Evolutionary conservation across 2,329 filamentous ascomycete genomes (phyloP), one percentile per base, ranked within the genome.

Genomic region (Xylaria multiplex): DNA sequence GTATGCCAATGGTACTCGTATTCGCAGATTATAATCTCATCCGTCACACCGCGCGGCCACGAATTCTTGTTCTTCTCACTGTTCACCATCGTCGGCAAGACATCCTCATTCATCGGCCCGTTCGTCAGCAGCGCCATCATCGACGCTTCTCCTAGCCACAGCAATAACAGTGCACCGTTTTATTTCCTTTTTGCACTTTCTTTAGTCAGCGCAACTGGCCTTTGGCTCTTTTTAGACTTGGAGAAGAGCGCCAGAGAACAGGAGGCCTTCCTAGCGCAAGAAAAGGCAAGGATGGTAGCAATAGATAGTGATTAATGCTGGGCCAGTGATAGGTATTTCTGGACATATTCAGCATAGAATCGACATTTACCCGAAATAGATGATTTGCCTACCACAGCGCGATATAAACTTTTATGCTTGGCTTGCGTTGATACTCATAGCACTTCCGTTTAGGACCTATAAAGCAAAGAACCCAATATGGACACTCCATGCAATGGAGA

Each of bases 1-100:
- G 86, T 91, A 6, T 90, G 88, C 68, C 88, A 89, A 0, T 91
- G 88, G 88, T 91, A 91, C 76, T 88, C 86, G 54, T 91, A 91
- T 76, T 87, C 84, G 0, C 89, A 91, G 74, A 91, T 89, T 71
- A 89, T 91, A 84, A 91, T 91, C 70, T 87, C 85, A 2, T 89
- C 90, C 70, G 88, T 91, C 2, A 90, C 88, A 0, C 89, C 89
- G 0, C 82, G 87, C 6, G 89, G 89, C 43, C 88, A 90, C 72
- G 90, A 91, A 70, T 91, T 90, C 71, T 79, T 91, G 11, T 91
- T 91, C 81, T 92, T 91, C 82, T 86, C 83, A 53, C 77, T 91
- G 1, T 91, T 91, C 77, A 88, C 85, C 67, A 90, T 91, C 71
- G 85, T 91, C 32, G 88, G 89, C 50, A 91, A 91, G 77, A 89